A percentile compares a stretch with the other conserved stretches of the same genome.
phyloP scores from a whole-genome alignment of 345 rosid species.

The Odontarrhena argentea region DNA sequence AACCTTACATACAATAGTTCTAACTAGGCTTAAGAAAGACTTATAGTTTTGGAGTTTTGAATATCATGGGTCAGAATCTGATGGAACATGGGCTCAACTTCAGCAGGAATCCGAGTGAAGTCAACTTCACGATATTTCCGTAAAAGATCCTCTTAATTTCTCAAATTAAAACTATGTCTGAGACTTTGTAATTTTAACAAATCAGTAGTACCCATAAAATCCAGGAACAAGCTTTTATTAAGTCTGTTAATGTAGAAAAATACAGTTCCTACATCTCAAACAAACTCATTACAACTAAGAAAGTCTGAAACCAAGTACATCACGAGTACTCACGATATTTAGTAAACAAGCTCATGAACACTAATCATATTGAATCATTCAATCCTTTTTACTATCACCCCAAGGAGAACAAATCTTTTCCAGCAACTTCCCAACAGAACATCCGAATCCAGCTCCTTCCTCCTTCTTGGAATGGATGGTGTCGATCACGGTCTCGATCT shows the following conservation, averaged over 20 bases:
- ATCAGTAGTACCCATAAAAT: no score
- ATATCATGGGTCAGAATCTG: no score
- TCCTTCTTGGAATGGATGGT: slow-evolving; percentile 49
- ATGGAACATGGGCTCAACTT: no score
- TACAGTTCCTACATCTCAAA: slow-evolving; percentile 21
- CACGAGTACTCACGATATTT: not conserved
- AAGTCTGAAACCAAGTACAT: not conserved
- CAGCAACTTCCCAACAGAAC: slow-evolving; percentile 49
- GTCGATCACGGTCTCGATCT: slow-evolving; percentile 53
- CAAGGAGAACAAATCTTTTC: slow-evolving; percentile 53
- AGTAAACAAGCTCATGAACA: slow-evolving; percentile 29
- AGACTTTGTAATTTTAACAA: no score
- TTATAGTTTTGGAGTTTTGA: no score
- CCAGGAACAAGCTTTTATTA: not conserved
- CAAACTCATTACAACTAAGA: not conserved
- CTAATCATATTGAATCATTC: slow-evolving; percentile 8
- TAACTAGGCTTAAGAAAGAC: no score
- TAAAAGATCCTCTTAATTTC: no score
- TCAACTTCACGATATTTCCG: no score
- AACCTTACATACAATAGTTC: no score
- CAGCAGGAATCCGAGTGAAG: no score
- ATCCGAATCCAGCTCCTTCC: slow-evolving; percentile 49
- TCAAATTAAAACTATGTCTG: no score
- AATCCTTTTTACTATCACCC: slow-evolving; percentile 35
- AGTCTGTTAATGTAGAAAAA: not conserved